These are phyloP conservation scores for Leonotis leonurus DNA, from an alignment of 257 asterid genomes.

Conservation along the genomic window DNA sequence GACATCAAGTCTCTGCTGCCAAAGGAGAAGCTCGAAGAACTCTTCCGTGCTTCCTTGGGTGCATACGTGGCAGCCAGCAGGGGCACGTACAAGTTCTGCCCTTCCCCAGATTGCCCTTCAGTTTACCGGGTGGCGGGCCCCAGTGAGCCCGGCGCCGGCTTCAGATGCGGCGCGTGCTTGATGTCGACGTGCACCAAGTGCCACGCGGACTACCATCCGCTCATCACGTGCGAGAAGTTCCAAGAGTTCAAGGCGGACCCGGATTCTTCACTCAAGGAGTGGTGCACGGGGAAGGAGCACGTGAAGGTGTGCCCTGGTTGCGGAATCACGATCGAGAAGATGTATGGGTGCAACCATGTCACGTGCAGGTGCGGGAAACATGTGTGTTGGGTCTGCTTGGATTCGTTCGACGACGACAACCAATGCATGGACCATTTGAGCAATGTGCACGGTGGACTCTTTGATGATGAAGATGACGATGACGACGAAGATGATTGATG, in stretches of 20 bases:
- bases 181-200: conserved; percentile 78
- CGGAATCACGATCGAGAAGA: conserved; percentile 68
- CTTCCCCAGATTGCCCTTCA: conserved; percentile 92
- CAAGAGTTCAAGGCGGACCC: conserved; percentile 66
- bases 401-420: conserved; percentile 34
- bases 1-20: conserved; percentile 57
- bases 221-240: conserved; percentile 61
- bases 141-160: conserved; percentile 22
- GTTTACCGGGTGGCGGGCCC: conserved; percentile 49
- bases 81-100: conserved; percentile 69
- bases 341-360: conserved; percentile 86
- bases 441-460: conserved; percentile 35
- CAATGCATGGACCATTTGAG: conserved; percentile 73
- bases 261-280: conserved; percentile 63
- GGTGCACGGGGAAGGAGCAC: conserved; percentile 66
- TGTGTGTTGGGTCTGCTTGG: conserved; percentile 84
- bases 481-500: too few species aligned
- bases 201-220: conserved; percentile 79
- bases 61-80: conserved; percentile 63
- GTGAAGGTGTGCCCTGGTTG: conserved; percentile 80
- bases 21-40: conserved; percentile 67
- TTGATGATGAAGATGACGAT: too few species aligned
- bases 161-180: conserved; percentile 65
- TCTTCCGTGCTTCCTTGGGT: conserved; percentile 66
- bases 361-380: conserved; percentile 78